Base-by-base conservation (phyloP, 805 yeast genomes). In the Yamadazyma philogaea region DNA sequence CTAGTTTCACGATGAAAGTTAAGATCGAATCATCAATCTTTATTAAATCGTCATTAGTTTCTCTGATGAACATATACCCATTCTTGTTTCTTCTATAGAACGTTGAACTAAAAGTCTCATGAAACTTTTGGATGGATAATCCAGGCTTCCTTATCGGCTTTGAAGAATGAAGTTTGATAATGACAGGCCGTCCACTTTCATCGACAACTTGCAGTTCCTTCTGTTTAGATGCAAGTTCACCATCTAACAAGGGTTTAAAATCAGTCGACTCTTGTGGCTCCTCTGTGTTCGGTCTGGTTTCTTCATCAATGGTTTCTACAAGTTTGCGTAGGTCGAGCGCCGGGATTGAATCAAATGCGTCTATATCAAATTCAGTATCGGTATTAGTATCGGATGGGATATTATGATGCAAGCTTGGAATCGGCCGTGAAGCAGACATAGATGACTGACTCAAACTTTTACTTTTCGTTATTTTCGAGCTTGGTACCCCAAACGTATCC, bases 21-120 rank as follows among this genome's bases (percentile, higher is more conserved):
- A 46, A 37, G 8, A 30, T 37, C 16, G 40, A 35, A 27, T 49
- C 48, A 19, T 49, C 52, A 4, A 46, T 31, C 30, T 49, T 49
- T 18, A 49, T 46, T 12, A 49, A 30, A 28, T 49, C 52, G 37
- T 49, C 52, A 34, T 49, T 55, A 8, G 65, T 57, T 37, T 64
- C 69, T 32, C 54, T 54, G n/a, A 57, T 57, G 42, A 63, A 64
- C 69, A 64, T 64, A 43, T 62, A 64, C 14, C 67, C 66, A 33
- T 57, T 59, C 12, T 43, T 36, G 33, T 63, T 63, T 34, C 69
- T 44, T 37, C 61, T 61, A 50, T 63, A 64, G 47, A 63, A 64
- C 5, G 66, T 64, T 14, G 65, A 58, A 43, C 67, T 60, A 47
- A 54, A 57, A 19, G 48, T 40, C 26, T 49, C 52, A 36, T 45